phyloP scores from a whole-genome alignment of 2,329 filamentous ascomycete genomes.

The Rhynchosporium graminicola region DNA sequence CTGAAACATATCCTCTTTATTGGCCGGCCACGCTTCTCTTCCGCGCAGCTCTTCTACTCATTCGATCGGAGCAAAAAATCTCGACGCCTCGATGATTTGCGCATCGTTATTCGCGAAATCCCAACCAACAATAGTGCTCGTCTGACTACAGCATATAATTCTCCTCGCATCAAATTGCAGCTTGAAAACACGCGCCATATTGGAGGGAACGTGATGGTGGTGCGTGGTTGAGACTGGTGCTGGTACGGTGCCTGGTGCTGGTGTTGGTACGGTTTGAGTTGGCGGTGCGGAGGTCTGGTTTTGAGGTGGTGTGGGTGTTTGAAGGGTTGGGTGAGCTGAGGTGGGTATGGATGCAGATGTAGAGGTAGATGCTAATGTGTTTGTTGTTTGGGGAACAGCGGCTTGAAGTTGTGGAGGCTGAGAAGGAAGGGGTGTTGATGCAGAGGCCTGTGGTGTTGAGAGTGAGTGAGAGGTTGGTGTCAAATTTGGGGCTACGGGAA shows the following conservation, averaged over 20 bases:
- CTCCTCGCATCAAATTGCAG: constrained; percentile 91
- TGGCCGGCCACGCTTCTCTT: too few relatives aligned
- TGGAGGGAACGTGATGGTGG: constrained; percentile 32
- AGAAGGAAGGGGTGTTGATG: not conserved
- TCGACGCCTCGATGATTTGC: constrained; percentile 74
- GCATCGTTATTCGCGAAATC: constrained; percentile 89
- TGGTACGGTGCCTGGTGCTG: constrained; percentile 16
- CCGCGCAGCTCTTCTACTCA: constrained; percentile 30
- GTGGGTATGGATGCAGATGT: not conserved
- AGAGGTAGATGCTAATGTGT: not conserved
- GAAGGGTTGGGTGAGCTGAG: constrained; percentile 23
- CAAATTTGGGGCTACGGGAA: not conserved
- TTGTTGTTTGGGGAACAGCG: too few relatives aligned
- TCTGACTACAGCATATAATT: constrained; percentile 93
- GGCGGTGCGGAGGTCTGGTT: too few relatives aligned
- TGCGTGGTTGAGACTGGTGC: constrained; percentile 17
- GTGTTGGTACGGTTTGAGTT: not conserved
- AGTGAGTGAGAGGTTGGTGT: not conserved
- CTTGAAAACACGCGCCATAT: constrained; percentile 74
- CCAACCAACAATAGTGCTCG: constrained; percentile 91
- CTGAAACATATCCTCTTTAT: too few relatives aligned
- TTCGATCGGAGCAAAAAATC: constrained; percentile 71
- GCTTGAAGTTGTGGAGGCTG: not conserved
- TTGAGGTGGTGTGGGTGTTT: too few relatives aligned
- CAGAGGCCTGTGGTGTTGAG: not conserved